These are phyloP conservation scores for Ochromonas danica DNA, from an alignment of 108 stramenopile species.

Conservation along the genomic window DNA sequence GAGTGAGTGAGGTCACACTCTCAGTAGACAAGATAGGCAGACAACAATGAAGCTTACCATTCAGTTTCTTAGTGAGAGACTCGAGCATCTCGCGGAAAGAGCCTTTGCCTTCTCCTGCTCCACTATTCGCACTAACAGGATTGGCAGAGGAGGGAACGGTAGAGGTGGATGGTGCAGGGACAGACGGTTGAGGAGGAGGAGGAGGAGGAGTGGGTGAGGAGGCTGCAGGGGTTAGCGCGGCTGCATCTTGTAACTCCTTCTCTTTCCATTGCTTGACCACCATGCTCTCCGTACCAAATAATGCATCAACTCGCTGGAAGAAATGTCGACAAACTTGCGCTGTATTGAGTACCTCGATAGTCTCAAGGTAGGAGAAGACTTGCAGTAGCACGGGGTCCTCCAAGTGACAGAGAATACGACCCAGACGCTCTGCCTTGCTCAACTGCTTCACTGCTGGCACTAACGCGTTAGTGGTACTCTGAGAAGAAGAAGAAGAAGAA, in stretches of 20 bases:
- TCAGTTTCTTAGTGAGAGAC: not conserved
- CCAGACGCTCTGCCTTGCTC: no score
- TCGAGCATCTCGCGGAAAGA: not conserved
- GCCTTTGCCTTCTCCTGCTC: not conserved
- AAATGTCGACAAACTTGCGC: conserved; percentile 19
- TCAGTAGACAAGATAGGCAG: no score
- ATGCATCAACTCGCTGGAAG: not conserved
- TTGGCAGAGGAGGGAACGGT: not conserved
- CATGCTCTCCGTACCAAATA: not conserved
- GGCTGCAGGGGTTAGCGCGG: no score
- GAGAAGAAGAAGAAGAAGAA: no score
- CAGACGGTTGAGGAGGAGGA: no score
- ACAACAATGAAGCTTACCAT: not conserved
- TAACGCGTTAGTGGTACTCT: no score
- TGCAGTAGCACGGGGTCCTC: not conserved
- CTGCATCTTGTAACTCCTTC: no score
- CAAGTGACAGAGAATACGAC: not conserved
- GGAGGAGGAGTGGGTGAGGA: no score
- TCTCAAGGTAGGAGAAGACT: not conserved
- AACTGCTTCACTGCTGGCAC: no score
- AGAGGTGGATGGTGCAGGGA: not conserved
- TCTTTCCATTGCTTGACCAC: not conserved
- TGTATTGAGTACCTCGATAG: not conserved
- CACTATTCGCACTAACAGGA: not conserved
- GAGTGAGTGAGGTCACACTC: no score